A percentile compares a stretch with the other conserved stretches of the same genome.
Conservation (phyloP, 2,329 filamentous ascomycete genomes). For the Hypoxylon sp. region DNA sequence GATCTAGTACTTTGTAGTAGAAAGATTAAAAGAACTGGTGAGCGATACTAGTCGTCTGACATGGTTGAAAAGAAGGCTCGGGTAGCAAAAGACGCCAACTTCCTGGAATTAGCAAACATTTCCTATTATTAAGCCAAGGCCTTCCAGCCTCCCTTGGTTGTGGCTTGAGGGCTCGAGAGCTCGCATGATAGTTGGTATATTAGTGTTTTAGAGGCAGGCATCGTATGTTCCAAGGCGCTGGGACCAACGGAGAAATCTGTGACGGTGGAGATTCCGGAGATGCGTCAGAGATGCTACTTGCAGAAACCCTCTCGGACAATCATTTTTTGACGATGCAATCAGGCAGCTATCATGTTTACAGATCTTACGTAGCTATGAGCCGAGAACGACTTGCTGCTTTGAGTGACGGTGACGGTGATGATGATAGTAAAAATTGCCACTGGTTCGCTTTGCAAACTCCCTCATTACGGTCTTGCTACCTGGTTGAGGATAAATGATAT, state of each 20-base stretch:
- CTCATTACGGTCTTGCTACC: conserved; percentile 29
- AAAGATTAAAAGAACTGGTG: not conserved
- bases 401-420: too few relatives aligned
- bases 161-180: conserved; percentile 17
- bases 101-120: conserved; percentile 1
- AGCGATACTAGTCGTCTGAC: conserved; percentile 2
- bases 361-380: not conserved
- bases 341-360: not conserved
- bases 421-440: conserved; percentile 23
- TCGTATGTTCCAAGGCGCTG: conserved; percentile 35
- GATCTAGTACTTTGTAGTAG: conserved; percentile 16
- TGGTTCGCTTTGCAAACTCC: conserved; percentile 22
- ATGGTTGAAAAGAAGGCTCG: not conserved
- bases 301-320: conserved; percentile 19
- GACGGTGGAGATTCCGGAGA: conserved; percentile 21
- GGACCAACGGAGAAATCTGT: conserved; percentile 23
- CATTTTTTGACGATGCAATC: conserved; percentile 19
- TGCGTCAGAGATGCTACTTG: conserved; percentile 12
- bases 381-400: conserved; percentile 14
- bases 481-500: conserved; percentile 25
- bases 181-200: conserved; percentile 24
- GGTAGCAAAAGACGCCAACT: not conserved
- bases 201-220: conserved; percentile 16
- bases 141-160: conserved; percentile 27
- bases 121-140: too few relatives aligned